Percentiles rank a stretch among this genome's conserved stretches.
Conservation (phyloP, 164 flowering plant species). For the Umbilicus rupestris region DNA sequence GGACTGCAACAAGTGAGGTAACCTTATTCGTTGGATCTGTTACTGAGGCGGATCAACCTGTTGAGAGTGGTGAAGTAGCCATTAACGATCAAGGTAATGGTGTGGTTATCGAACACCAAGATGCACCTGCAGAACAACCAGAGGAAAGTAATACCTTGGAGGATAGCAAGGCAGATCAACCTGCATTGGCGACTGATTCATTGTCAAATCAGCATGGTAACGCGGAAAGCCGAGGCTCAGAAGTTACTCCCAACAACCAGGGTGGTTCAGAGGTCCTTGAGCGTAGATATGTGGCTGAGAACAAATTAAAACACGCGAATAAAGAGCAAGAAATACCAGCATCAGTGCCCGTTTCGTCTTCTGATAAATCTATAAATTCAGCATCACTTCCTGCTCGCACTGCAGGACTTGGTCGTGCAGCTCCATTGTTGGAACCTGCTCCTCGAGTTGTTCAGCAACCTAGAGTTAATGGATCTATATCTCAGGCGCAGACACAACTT, state of each 20-base stretch:
- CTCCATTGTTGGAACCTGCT: conserved; percentile 73
- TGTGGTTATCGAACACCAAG: not conserved
- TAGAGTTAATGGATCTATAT: conserved; percentile 57
- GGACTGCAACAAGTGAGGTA: not conserved
- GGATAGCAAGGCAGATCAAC: not conserved
- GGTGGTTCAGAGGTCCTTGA: conserved; percentile 16
- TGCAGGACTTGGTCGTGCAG: conserved; percentile 93
- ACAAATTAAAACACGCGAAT: conserved; percentile 14
- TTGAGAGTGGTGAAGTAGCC: not conserved
- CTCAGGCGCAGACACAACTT: conserved; percentile 44
- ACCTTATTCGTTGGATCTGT: not conserved
- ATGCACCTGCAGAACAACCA: not conserved
- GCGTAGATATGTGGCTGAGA: conserved; percentile 17
- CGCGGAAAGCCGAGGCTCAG: not conserved
- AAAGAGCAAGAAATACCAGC: conserved; percentile 16
- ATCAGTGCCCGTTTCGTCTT: conserved; percentile 12
- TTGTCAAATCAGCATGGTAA: not conserved
- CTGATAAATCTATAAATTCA: conserved; percentile 22
- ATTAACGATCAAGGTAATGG: not conserved
- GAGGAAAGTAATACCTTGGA: not conserved
- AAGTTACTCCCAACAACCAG: too few species aligned
- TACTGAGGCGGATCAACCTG: not conserved
- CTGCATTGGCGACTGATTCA: not conserved
- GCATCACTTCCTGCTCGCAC: conserved; percentile 47
- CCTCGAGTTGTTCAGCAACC: conserved; percentile 58